Evolutionary conservation across 176 grass and related monocot species (phyloP), one percentile per base, ranked within the genome.

Genomic region (Rhynchospora breviuscula): DNA sequence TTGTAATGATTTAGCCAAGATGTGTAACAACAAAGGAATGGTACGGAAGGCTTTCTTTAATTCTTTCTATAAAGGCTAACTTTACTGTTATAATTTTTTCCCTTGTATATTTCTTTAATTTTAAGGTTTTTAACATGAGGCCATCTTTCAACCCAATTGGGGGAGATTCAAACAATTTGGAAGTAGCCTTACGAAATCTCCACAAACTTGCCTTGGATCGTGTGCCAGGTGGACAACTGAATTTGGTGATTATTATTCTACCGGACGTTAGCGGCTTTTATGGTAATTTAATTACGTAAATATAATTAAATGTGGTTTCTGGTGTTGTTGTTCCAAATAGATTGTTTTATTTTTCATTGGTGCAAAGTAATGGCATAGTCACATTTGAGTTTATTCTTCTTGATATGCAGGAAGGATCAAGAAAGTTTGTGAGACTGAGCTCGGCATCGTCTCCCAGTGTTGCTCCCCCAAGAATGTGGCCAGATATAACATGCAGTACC

Each of bases 391-490:
- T 56, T 2, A 6, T 56, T 53, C 18, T 26, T 21, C 48, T 62
- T 63, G 21, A 80, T 78, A 79, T 79, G 22, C 84, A 97, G 94
- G 94, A 13, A 90, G 84, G 79, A 87, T 93, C 13, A 97, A 93
- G 63, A 86, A 78, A 73, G 57, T 97, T 19, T 97, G 91, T 11
- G 94, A 93, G 73, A 93, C 94, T 21, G 91, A 93, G 58, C 86
- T 97, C 54, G 94, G 89, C 1, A 90, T 97, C 48, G 79, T 97
- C 46, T 93, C 94, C n/a, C 94, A 97, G 11, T 97, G 94, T 79
- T 97, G 91, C 53, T 69, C 83, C 49, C 86, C 89, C 52, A 93
- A 8, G 71, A 84, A 93, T 82, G 86, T 85, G 76, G 61, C 67
- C 48, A 89, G 87, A 56, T 87, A 81, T n/a, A 91, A 90, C 84